A percentile compares a stretch with the other conserved stretches of the same genome.
phyloP scores from a whole-genome alignment of 1,284 basidiomycete genomes.

The Singerocomus inundabilis region DNA sequence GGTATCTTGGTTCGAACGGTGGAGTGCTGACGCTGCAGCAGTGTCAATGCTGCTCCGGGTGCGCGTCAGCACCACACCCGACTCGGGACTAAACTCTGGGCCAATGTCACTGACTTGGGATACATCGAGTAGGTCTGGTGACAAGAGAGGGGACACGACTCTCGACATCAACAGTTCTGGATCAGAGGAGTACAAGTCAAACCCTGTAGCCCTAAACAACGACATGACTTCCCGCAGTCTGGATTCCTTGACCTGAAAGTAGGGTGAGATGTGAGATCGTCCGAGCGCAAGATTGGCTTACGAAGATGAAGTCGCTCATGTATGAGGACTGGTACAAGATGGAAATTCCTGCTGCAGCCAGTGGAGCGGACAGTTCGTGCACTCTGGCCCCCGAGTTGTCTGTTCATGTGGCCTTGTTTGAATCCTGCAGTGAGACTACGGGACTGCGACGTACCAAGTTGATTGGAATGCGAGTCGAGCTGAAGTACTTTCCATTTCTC shows the following conservation, averaged over 20 bases:
- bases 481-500: constrained; percentile 75
- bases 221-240: constrained; percentile 61
- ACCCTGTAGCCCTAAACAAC: constrained; percentile 59
- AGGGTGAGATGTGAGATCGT: constrained; percentile 1
- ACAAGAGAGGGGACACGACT: constrained; percentile 38
- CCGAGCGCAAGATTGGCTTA: constrained; percentile 34
- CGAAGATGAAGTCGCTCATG: constrained; percentile 83
- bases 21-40: constrained; percentile 31
- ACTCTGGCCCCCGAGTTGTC: constrained; percentile 73
- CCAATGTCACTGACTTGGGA: constrained; percentile 38
- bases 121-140: constrained; percentile 37
- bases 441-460: constrained; percentile 47
- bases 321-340: constrained; percentile 86
- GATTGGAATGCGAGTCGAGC: constrained; percentile 70
- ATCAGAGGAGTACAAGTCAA: constrained; percentile 65
- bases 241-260: constrained; percentile 59
- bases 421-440: not conserved
- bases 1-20: constrained; percentile 9
- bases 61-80: constrained; percentile 45
- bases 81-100: constrained; percentile 37
- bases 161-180: constrained; percentile 40
- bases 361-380: constrained; percentile 73
- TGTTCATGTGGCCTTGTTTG: constrained; percentile 26
- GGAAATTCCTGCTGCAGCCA: constrained; percentile 77
- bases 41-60: constrained; percentile 40